Evolutionary conservation across 768 basidiomycete species (phyloP), one percentile per base, ranked within the genome.

Genomic region (Albatrellus ellisii): DNA sequence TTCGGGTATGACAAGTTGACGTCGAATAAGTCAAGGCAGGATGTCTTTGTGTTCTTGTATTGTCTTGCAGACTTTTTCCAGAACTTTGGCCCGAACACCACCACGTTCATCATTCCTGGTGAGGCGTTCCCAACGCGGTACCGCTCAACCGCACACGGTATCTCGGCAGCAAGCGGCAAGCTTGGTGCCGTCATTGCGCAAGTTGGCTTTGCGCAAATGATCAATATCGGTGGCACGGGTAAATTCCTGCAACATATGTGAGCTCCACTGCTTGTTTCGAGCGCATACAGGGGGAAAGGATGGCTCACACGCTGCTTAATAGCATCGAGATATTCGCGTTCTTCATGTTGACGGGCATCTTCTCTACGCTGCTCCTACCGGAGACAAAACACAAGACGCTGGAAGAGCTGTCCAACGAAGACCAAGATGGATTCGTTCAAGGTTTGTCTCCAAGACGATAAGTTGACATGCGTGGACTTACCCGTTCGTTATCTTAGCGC

Each of bases 1-100:
- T 85, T 84, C 56, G 78, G 62, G 12, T 85, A 71, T 48, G 66
- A 80, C 55, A 68, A 63, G 51, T 66, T 77, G 41, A 76, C 35
- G 37, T 65, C 68, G 24, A 69, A 66, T 1, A 3, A 49, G 2
- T 9, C 56, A 2, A 57, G 62, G 15, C 67, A 37, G 12, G 73
- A 74, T 26, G 83, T 68, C 2, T 88, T 90, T 57, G 77, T 86
- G 37, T 79, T 82, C 63, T 70, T 86, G 21, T 90, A 89, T 64
- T 84, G 84, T 56, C 64, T 90, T n/a, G 72, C 84, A 52, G 81
- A 84, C 57, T 87, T 87, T 65, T 86, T 88, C 79, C 80, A 85
- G 64, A 89, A 89, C 62, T 89, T 87, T 47, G 86, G 83, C 2
- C 82, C 79, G 8, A 85, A 87, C 51, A 72, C 71, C 0, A 88